Evolutionary conservation across 1,284 basidiomycete species (phyloP).

Genomic region (Pholiota adiposa): DNA sequence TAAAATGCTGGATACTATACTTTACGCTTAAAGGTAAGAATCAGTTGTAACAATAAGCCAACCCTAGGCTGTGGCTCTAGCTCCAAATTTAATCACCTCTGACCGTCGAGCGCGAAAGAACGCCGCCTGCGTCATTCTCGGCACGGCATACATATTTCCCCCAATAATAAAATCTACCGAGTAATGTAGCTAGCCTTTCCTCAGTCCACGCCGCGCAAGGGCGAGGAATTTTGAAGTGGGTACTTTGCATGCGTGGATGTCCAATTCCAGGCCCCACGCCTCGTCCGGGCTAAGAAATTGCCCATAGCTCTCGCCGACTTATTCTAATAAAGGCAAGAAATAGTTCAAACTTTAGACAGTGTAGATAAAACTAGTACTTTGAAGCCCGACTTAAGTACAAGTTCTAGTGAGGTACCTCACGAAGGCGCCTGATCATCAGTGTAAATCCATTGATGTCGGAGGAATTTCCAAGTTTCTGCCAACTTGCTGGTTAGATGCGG

Average conservation of each 20-base stretch:
- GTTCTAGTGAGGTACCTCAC: background rate
- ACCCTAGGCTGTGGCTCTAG: background rate
- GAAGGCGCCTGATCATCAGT: no score
- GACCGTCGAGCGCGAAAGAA: background rate
- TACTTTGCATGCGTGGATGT: background rate
- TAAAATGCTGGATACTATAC: background rate
- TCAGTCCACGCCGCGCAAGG: background rate
- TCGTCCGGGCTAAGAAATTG: background rate
- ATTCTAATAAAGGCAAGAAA: no score
- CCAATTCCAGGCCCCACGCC: background rate
- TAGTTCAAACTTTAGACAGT: no score
- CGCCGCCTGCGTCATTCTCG: no score
- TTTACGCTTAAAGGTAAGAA: background rate
- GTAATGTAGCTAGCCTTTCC: background rate
- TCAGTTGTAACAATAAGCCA: background rate
- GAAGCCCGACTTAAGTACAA: no score
- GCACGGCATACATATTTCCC: no score
- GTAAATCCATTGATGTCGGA: background rate
- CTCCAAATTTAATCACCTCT: background rate
- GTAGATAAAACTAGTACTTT: no score
- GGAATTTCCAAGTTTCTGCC: background rate
- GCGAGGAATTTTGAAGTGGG: background rate
- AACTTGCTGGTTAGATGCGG: background rate
- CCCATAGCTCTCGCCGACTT: no score
- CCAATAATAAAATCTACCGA: no score